A percentile compares a stretch with the other conserved stretches of the same genome.
These are phyloP conservation scores for Wickerhamomyces bisporus DNA, from an alignment of 805 yeast genomes.

Conservation along the genomic window DNA sequence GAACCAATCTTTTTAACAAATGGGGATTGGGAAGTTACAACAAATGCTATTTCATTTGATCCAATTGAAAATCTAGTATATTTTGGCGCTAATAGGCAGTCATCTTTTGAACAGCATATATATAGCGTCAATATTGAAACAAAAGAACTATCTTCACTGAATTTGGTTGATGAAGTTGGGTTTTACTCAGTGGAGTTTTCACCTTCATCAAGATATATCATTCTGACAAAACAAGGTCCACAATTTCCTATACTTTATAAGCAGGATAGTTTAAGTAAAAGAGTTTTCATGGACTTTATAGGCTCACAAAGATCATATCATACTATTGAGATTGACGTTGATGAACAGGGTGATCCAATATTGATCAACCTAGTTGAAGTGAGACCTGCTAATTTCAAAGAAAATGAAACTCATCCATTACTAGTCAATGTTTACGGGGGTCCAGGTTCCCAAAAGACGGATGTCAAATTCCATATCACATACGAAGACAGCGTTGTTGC, in stretches of 20 bases:
- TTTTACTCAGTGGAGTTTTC: conserved; percentile 51
- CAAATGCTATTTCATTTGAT: conserved; percentile 43
- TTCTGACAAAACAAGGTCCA: conserved; percentile 29
- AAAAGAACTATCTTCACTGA: conserved; percentile 24
- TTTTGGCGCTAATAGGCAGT: conserved; percentile 52
- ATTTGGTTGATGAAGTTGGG: conserved; percentile 31
- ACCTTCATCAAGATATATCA: conserved; percentile 48
- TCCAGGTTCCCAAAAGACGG: conserved; percentile 66
- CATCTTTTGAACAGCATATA: conserved; percentile 49
- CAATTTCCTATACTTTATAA: conserved; percentile 14
- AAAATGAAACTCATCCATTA: conserved; percentile 49
- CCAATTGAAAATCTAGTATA: conserved; percentile 41
- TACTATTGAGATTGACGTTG: conserved; percentile 16
- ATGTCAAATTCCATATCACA: conserved; percentile 40
- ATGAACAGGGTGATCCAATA: conserved; percentile 15
- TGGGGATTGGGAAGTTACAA: conserved; percentile 48
- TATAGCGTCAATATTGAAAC: conserved; percentile 40
- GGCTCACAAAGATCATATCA: conserved; percentile 17
- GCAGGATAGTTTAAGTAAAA: conserved; percentile 8
- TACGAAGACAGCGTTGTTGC: conserved; percentile 59
- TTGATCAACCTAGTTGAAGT: conserved; percentile 54
- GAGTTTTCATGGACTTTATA: conserved; percentile 13
- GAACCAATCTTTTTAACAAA: conserved; percentile 37
- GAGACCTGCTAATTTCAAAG: conserved; percentile 51
- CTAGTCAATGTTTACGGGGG: conserved; percentile 74